Base-by-base conservation (phyloP, 768 basidiomycete species). In the Leucosporidium yakuticum region DNA sequence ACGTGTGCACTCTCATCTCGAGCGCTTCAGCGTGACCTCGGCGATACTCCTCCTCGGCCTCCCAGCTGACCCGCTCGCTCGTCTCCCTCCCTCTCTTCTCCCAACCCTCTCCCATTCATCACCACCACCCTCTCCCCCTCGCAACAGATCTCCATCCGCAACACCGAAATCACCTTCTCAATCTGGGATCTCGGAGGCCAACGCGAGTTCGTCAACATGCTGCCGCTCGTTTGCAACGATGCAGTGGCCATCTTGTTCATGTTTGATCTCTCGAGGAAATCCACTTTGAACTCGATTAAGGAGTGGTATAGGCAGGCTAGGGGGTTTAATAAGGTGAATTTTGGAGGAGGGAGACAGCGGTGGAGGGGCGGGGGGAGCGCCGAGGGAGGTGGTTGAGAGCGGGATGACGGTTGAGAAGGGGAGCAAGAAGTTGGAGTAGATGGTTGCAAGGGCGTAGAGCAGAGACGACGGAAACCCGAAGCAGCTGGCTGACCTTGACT, bases 241-340 rank as follows among this genome's bases (percentile, higher is more conserved):
- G 95, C 96, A n/a, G 94, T 98, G 66, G 96, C 96, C 50, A 95
- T 99, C 76, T 83, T 99, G 57, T 99, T 98, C 86, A 98, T 98
- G 96, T 99, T 99, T 78, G 96, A 99, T 82, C 84, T 99, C 56
- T 92, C 91, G 67, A 87, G 96, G 74, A 98, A 98, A 80, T 91
- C 90, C 68, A 99, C 96, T 53, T 80, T 99, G 70, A 98, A 98
- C 80, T 95, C 91, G 65, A 92, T 99, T 75, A 98, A 98, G 81
- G 96, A 99, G 80, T 99, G 96, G 96, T 99, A 98, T 83, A 85
- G 96, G 75, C 96, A 99, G 81, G 93, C 94, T 62, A 84, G 96
- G 76, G 96, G 96, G 27, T 99, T 99, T 81, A 98, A 98, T 82
- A 98, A 98, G 85, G 95, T 93, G 67, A 61, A 84, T 79, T 57